Conservation (phyloP, 176 grass and related monocot genomes). For the Triticum monococcum region DNA sequence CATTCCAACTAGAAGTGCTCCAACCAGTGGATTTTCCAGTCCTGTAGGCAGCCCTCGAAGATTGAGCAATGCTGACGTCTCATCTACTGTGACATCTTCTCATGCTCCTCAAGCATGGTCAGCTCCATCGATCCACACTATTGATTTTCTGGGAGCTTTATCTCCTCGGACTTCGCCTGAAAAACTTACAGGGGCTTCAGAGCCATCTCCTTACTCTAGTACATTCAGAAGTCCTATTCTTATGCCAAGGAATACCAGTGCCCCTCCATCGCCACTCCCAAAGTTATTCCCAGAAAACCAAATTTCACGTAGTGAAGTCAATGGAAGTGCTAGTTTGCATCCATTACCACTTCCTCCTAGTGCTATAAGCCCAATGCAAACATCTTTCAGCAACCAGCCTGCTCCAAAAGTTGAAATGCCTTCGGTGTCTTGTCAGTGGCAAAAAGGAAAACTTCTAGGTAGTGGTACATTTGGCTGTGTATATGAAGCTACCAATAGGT, state of each 20-base stretch:
- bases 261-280: conserved; percentile 79
- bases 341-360: conserved; percentile 82
- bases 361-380: conserved; percentile 42
- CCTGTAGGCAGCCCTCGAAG: conserved; percentile 67
- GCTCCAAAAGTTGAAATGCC: conserved; percentile 47
- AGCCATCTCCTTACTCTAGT: conserved; percentile 43
- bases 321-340: conserved; percentile 51
- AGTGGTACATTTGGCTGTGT: conserved; percentile 97
- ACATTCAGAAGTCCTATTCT: conserved; percentile 46
- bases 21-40: conserved; percentile 72
- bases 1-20: conserved; percentile 84
- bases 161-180: conserved; percentile 56
- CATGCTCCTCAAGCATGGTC: conserved; percentile 51
- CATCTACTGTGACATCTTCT: conserved; percentile 15
- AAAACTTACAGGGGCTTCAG: conserved; percentile 55
- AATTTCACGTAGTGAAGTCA: conserved; percentile 38
- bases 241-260: conserved; percentile 63
- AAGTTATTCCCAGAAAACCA: conserved; percentile 51
- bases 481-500: conserved; percentile 91
- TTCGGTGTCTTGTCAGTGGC: conserved; percentile 72
- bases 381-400: conserved; percentile 43
- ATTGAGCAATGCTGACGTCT: conserved; percentile 63
- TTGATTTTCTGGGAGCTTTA: conserved; percentile 43
- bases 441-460: conserved; percentile 85
- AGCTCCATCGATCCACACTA: conserved; percentile 42